Conservation (phyloP, 2,329 filamentous ascomycete genomes). For the Colletotrichum endophyticum region DNA sequence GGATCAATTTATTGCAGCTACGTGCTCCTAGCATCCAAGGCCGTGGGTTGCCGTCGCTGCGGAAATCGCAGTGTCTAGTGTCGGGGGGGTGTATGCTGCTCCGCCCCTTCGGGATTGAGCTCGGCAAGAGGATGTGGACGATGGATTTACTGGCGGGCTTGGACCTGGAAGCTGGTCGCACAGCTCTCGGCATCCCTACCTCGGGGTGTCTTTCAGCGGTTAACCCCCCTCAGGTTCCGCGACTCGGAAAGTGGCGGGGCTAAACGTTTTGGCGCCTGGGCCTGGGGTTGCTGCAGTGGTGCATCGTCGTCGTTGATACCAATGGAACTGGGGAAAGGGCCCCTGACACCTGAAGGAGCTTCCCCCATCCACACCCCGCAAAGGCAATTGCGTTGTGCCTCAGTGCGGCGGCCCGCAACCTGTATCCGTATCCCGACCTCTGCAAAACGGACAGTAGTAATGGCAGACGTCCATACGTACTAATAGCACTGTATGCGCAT, state of each 20-base stretch:
- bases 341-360: not conserved
- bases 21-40: slow-evolving; percentile 3
- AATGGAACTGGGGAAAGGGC: not conserved
- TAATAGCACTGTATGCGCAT: not conserved
- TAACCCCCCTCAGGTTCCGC: slow-evolving; percentile 9
- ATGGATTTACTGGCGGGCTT: not conserved
- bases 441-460: not conserved
- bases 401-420: not conserved
- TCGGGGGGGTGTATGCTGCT: slow-evolving; percentile 13
- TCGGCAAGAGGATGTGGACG: slow-evolving; percentile 7
- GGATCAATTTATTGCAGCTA: slow-evolving; percentile 15
- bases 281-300: not conserved
- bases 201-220: not conserved
- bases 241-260: slow-evolving; percentile 22
- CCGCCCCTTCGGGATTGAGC: slow-evolving; percentile 21
- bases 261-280: slow-evolving; percentile 20
- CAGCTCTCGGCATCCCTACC: not conserved
- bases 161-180: not conserved
- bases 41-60: slow-evolving; percentile 6
- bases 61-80: not conserved
- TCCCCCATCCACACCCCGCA: slow-evolving; percentile 9
- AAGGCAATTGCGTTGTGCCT: not conserved
- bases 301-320: not conserved
- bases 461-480: not conserved
- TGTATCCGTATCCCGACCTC: not conserved